Evolutionary conservation across 306 rosid species (phyloP).

Genomic region (Cicer yamashitae): DNA sequence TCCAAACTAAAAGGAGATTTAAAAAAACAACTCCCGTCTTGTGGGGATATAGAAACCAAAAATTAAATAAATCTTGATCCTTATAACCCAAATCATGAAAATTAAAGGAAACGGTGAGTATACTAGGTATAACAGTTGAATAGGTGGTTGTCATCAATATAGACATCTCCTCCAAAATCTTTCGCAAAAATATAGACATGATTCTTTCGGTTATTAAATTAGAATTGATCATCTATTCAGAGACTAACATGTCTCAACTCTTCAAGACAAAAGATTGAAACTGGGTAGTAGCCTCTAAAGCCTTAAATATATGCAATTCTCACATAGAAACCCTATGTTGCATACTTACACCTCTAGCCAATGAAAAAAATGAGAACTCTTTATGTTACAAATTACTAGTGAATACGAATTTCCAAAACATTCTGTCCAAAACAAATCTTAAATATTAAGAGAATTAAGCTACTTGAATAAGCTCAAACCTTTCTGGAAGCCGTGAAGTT

Average conservation of each 20-base stretch:
- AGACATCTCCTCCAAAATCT: constrained; percentile 2
- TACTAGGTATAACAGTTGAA: constrained; percentile 31
- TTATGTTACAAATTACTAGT: constrained; percentile 9
- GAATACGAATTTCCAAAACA: constrained; percentile 19
- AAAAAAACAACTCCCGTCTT: constrained; percentile 13
- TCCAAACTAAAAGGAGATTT: constrained; percentile 15
- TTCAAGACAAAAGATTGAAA: constrained; percentile 20
- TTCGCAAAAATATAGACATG: neutral
- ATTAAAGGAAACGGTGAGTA: constrained; percentile 30
- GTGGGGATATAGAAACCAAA: constrained; percentile 33
- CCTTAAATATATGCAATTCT: constrained; percentile 26
- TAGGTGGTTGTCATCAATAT: constrained; percentile 23
- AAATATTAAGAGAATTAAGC: constrained; percentile 26
- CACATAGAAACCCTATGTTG: constrained; percentile 21
- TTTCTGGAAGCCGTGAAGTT: constrained; percentile 82
- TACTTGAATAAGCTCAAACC: constrained; percentile 54
- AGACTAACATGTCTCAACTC: constrained; percentile 32
- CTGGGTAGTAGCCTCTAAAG: neutral
- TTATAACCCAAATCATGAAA: constrained; percentile 22
- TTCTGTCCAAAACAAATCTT: neutral
- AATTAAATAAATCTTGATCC: constrained; percentile 25
- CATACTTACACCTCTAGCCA: constrained; percentile 14
- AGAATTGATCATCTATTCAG: constrained; percentile 8
- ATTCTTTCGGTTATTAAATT: constrained; percentile 17
- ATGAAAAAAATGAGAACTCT: constrained; percentile 21